A percentile compares a stretch with the other conserved stretches of the same genome.
phyloP scores from a whole-genome alignment of 768 basidiomycete genomes.

The Stropharia rugosoannulata region DNA sequence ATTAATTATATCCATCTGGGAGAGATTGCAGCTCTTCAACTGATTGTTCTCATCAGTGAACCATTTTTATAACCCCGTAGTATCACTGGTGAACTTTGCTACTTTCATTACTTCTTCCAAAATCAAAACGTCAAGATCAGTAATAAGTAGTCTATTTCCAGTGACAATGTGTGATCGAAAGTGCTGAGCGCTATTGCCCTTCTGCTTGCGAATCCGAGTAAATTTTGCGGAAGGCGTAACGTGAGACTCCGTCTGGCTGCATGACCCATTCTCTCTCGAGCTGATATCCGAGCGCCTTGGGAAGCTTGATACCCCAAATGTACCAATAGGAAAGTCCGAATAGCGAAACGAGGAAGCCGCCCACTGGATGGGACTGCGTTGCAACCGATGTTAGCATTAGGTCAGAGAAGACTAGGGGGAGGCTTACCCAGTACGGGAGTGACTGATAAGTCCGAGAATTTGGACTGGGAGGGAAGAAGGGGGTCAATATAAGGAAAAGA shows the following conservation, averaged over 20 bases:
- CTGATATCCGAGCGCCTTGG: constrained; percentile 44
- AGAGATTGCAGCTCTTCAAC: too few species aligned
- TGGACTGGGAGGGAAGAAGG: constrained; percentile 58
- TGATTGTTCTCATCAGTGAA: too few species aligned
- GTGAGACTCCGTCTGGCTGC: constrained; percentile 59
- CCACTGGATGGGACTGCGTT: constrained; percentile 22
- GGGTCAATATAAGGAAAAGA: constrained; percentile 59
- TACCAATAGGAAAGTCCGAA: constrained; percentile 60
- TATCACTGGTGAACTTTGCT: too few species aligned
- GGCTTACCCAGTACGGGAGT: constrained; percentile 69
- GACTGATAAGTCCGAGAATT: constrained; percentile 52
- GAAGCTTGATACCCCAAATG: constrained; percentile 48
- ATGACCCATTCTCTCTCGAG: constrained; percentile 45
- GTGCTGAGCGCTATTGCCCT: not conserved
- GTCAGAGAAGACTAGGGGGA: constrained; percentile 29
- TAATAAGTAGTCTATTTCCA: not conserved
- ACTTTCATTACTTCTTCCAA: too few species aligned
- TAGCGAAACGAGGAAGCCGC: constrained; percentile 43
- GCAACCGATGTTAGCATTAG: constrained; percentile 26
- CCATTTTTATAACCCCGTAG: too few species aligned
- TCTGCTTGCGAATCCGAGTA: constrained; percentile 9
- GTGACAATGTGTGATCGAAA: not conserved
- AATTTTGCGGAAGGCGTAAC: constrained; percentile 48
- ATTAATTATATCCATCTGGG: too few species aligned
- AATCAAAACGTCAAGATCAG: too few species aligned